These are phyloP conservation scores for Coemansia sp. DNA, from an alignment of 371 early-diverging fungal species.

Conservation along the genomic window DNA sequence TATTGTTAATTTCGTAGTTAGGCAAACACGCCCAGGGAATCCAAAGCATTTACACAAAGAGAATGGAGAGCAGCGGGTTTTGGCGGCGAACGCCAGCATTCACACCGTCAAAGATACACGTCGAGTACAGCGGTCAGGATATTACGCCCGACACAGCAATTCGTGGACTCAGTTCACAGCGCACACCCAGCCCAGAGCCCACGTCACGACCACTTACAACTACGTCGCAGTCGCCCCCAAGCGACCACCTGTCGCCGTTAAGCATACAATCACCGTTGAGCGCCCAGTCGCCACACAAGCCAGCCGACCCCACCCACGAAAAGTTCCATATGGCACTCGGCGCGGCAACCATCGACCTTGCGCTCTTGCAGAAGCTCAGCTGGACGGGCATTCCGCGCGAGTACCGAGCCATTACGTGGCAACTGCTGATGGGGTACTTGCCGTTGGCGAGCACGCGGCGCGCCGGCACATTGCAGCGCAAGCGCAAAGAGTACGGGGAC, in stretches of 20 bases:
- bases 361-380: constrained; percentile 69
- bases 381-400: constrained; percentile 92
- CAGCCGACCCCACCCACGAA: neutral
- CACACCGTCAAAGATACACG: constrained; percentile 1
- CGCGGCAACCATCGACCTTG: constrained; percentile 48
- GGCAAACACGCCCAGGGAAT: too few relatives aligned
- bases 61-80: constrained; percentile 5
- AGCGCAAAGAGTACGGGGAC: constrained; percentile 88
- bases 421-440: constrained; percentile 84
- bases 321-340: constrained; percentile 23
- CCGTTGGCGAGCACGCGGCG: constrained; percentile 83
- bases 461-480: constrained; percentile 74
- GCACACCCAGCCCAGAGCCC: neutral
- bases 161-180: neutral
- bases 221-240: too few relatives aligned
- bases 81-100: neutral
- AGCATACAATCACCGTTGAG: neutral
- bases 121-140: neutral
- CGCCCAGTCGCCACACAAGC: neutral
- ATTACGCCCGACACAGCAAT: neutral
- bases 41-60: neutral
- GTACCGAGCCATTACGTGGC: constrained; percentile 86
- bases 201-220: neutral
- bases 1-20: too few relatives aligned
- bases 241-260: too few relatives aligned